Base-by-base conservation (phyloP, 371 early-diverging fungal species). In the Haplosporangium sp. region DNA sequence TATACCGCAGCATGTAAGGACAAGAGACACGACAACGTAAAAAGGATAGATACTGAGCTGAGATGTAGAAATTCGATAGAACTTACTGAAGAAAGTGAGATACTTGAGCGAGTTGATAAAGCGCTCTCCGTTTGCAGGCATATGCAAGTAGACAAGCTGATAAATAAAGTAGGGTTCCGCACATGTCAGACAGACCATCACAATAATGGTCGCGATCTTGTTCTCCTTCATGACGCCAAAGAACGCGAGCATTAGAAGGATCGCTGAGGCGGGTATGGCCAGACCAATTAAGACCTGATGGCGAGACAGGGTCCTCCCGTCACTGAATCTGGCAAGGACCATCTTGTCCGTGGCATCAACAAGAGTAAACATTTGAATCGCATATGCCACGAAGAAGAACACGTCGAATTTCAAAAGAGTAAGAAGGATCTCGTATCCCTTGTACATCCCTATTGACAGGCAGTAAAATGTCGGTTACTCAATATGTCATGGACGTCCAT, bases 51-150 rank as follows among this genome's bases (percentile, higher is more conserved):
- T 36, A 12, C 23, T 62, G 11, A 37, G 29, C 9, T 9, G 5
- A 40, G 3, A 5, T 50, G 23, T 38, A n/a, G n/a, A n/a, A n/a
- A n/a, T n/a, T n/a, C n/a, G n/a, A n/a, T n/a, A n/a, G n/a, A n/a
- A n/a, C 79, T 65, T 79, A 79, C 80, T 79, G 63, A 79, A 79
- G 55, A 79, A 79, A 16, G 80, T 79, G 46, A 79, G 66, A 23
- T 73, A 79, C 23, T 73, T 79, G 51, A 42, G 37, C 21, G 80
- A 79, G 41, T 62, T 64, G 45, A 8, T 21, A 45, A 64, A 79
- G 21, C 69, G 64, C 3, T 21, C 12, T 13, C 8, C 10, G 52
- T 68, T 68, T 13, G 5, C 41, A 0, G 73, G 73, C 12, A 29
- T 50, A 18, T 62, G 65, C n/a, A 69, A 21, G 38, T 69, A 68